Conservation (phyloP, 495 filamentous ascomycete species). For the Friedmanniomyces endolithicus region DNA sequence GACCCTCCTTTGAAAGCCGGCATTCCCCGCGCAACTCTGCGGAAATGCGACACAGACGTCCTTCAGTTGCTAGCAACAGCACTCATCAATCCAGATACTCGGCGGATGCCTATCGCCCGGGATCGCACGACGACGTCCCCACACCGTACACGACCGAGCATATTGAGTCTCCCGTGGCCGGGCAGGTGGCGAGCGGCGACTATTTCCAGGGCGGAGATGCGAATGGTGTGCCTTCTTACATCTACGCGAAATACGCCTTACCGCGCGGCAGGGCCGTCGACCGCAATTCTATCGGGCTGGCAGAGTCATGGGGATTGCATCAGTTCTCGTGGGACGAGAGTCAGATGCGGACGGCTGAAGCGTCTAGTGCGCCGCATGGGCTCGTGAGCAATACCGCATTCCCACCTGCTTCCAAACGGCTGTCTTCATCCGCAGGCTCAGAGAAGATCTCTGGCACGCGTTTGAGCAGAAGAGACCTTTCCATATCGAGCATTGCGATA, state of each 20-base stretch:
- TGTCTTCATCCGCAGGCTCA: conserved; percentile 24
- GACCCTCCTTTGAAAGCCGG: conserved; percentile 18
- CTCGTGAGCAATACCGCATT: conserved; percentile 31
- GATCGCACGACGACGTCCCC: conserved; percentile 29
- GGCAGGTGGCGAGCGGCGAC: background rate
- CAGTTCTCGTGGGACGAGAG: conserved; percentile 42
- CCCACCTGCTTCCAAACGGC: conserved; percentile 7
- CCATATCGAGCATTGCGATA: background rate
- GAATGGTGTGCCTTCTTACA: conserved; percentile 54
- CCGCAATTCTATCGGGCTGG: conserved; percentile 53
- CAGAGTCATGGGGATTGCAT: conserved; percentile 46
- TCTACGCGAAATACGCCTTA: conserved; percentile 69
- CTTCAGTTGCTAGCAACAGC: conserved; percentile 45
- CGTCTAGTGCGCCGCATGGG: background rate
- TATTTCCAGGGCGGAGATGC: background rate
- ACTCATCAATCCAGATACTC: conserved; percentile 35
- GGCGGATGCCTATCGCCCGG: conserved; percentile 30
- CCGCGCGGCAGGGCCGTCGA: conserved; percentile 70
- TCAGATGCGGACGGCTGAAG: background rate
- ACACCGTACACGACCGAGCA: conserved; percentile 44
- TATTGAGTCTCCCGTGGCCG: conserved; percentile 37
- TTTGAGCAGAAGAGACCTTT: background rate
- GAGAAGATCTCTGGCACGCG: conserved; percentile 1
- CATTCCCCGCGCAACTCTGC: conserved; percentile 28
- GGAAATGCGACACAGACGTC: conserved; percentile 43